A percentile compares a stretch with the other conserved stretches of the same genome.
Conservation (phyloP, 352 stramenopile genomes). For the Globisporangium nodosum region DNA sequence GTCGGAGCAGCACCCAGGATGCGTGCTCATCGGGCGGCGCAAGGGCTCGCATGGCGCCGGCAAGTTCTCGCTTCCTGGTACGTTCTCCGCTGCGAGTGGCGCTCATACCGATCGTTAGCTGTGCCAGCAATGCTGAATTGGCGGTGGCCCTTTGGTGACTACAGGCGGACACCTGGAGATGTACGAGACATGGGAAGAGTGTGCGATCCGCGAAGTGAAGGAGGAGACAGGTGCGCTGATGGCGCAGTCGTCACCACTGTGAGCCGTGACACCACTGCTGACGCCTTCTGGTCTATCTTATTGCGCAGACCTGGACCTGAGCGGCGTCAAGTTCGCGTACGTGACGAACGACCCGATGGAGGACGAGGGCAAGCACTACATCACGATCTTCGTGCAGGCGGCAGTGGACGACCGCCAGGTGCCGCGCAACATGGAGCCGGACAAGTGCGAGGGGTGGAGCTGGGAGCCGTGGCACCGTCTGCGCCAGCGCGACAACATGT, state of each 20-base stretch:
- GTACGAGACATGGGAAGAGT: constrained; percentile 77
- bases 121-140: background rate
- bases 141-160: background rate
- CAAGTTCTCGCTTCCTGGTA: constrained; percentile 69
- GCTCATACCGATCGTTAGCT: background rate
- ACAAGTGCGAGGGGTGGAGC: constrained; percentile 78
- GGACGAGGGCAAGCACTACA: constrained; percentile 80
- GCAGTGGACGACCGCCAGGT: constrained; percentile 39
- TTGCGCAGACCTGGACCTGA: constrained; percentile 49
- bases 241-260: no score
- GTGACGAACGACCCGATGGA: constrained; percentile 84
- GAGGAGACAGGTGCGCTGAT: constrained; percentile 60
- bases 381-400: constrained; percentile 82
- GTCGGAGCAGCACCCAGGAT: constrained; percentile 52
- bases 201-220: constrained; percentile 73
- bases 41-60: constrained; percentile 74
- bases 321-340: constrained; percentile 46
- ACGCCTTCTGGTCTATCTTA: background rate
- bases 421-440: constrained; percentile 69
- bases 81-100: background rate
- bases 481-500: constrained; percentile 57
- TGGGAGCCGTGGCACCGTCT: constrained; percentile 60
- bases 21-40: constrained; percentile 65
- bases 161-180: constrained; percentile 74
- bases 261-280: background rate